Evolutionary conservation across 2,329 filamentous ascomycete genomes (phyloP), one percentile per base, ranked within the genome.

Genomic region (Atkinsonella hypoxylon): DNA sequence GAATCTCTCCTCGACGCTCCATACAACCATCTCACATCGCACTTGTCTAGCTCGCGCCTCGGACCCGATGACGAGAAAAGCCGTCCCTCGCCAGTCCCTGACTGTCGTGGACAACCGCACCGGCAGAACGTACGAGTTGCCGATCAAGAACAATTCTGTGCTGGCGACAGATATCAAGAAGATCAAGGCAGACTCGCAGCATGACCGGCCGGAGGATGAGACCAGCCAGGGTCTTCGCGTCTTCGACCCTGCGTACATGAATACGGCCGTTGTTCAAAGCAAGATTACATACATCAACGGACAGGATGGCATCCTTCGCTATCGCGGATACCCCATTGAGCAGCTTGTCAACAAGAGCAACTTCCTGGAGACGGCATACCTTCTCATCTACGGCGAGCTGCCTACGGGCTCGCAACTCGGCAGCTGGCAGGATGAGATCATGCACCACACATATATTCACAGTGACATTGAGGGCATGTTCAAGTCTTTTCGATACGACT

Each of bases 211-310:
- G 10, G 70, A 74, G 50, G 67, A 74, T 59, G 71, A 74, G 63
- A 72, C 69, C 2, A 64, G 64, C 10, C 71, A 75, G 56, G 73
- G 73, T 11, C 67, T 76, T n/a, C 61, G 72, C 20, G 65, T 76
- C 36, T 75, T 67, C 50, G 73, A 76, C 60, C 72, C 73, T n/a
- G 73, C 69, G 2, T 76, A 74, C 62, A 72, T 75, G 68, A 76
- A 76, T 64, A 76, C 73, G 2, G 72, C 73, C 17, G 73, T 74
- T 2, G 67, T 75, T 18, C 62, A 71, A 62, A 72, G 69, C 57
- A 67, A 62, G 46, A 76, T 76, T 58, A 75, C 72, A 30, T 76
- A 75, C 64, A 76, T 76, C 60, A 75, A 76, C 58, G 74, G 74
- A 36, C 67, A 67, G 52, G 71, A 75, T 20, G 74, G 74, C 36